Conservation (phyloP, 768 basidiomycete species). For the Boletellus sp. region DNA sequence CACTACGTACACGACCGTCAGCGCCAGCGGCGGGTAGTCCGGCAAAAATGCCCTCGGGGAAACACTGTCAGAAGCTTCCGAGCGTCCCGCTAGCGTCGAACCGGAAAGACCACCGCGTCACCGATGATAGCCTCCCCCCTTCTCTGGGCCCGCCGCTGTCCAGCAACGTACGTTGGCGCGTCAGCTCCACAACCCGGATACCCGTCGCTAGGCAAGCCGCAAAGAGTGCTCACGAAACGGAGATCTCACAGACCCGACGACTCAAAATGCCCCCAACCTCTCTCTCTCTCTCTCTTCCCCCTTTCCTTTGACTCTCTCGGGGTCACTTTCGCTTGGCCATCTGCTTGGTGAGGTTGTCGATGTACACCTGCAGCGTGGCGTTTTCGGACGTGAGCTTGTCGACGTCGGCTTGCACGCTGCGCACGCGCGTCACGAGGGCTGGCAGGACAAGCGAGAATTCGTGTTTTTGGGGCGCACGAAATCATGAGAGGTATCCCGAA, state of each 20-base stretch:
- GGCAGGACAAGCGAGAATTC: neutral
- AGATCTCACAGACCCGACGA: too few relatives aligned
- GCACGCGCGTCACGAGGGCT: constrained; percentile 68
- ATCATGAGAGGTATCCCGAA: neutral
- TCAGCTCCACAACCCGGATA: neutral
- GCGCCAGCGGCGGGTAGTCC: neutral
- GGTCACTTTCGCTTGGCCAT: constrained; percentile 73
- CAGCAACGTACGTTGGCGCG: neutral
- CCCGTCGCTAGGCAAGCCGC: too few relatives aligned
- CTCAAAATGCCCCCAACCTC: too few relatives aligned
- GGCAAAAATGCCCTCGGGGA: neutral
- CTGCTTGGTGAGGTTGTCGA: constrained; percentile 84
- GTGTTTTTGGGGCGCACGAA: neutral
- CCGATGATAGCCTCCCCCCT: neutral
- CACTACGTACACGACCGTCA: constrained; percentile 12
- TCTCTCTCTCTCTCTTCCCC: too few relatives aligned
- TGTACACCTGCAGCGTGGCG: constrained; percentile 82
- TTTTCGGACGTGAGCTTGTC: constrained; percentile 79
- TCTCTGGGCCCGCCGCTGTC: neutral
- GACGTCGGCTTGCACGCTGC: constrained; percentile 70
- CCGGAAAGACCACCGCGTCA: neutral
- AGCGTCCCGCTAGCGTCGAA: neutral
- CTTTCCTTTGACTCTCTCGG: too few relatives aligned
- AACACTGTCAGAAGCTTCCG: neutral
- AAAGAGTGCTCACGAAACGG: too few relatives aligned